Base-by-base conservation (phyloP, 352 stramenopile species). In the Globisporangium nagaii region DNA sequence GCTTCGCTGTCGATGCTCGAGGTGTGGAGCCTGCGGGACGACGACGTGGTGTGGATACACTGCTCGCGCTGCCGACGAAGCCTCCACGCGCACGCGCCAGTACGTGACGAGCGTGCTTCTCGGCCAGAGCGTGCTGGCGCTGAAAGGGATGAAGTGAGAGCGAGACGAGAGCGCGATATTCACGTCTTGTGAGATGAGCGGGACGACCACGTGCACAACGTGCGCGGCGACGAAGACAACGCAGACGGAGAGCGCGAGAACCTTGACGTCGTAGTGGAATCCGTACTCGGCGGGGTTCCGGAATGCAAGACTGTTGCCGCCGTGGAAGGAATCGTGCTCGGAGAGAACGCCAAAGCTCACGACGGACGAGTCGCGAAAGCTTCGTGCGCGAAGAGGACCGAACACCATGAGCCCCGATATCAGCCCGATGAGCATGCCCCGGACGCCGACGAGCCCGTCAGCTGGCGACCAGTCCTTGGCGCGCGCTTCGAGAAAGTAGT, bases 381-480 rank as follows among this genome's bases (percentile, higher is more conserved):
- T 11, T 20, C 25, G 31, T 24, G 50, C 4, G 31, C 56, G 56
- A 9, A 57, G n/a, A 25, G 48, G 22, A 1, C 45, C 46, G 17
- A 66, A 73, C 17, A 70, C 37, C 0, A 62, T 70, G 31, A 73
- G 44, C 25, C 28, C 45, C 35, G 65, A 67, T 13, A 66, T 52
- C 30, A 49, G 30, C 15, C 53, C 56, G 44, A 73, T 63, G 12
- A 68, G 28, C 17, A 51, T 42, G 12, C 50, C 62, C 32, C 62
- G 50, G 11, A 73, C 46, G 0, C 60, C 61, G 3, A 65, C 28
- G 20, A 73, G 43, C 2, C 65, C 65, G 13, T 60, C 30, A 12
- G 10, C 39, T 3, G 45, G 48, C 1, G 15, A 35, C 65, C 61
- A 73, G 5, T 24, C 15, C 20, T 32, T 36, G 1, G 19, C 45